Conservation (phyloP, 2,329 filamentous ascomycete species). For the Apiospora hydei region DNA sequence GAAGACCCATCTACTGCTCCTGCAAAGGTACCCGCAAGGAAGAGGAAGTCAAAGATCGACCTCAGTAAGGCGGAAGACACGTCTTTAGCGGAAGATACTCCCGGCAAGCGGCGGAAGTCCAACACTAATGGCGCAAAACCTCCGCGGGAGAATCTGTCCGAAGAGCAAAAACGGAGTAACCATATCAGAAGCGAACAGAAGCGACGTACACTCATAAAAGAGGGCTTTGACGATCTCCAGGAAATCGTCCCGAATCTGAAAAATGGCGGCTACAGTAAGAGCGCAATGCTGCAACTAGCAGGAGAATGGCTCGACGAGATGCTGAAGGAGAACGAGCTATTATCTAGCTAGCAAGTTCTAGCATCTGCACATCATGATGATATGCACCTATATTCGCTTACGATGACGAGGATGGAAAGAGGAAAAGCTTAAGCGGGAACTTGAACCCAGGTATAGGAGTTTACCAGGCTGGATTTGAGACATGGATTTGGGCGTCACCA, state of each 20-base stretch:
- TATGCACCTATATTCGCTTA: constrained; percentile 25
- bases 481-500: constrained; percentile 15
- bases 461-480: constrained; percentile 13
- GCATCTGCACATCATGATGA: neutral
- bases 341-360: constrained; percentile 48
- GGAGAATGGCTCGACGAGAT: constrained; percentile 81
- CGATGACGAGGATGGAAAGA: constrained; percentile 21
- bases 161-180: constrained; percentile 85
- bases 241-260: constrained; percentile 77
- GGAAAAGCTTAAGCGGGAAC: neutral
- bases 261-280: constrained; percentile 82
- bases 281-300: constrained; percentile 76
- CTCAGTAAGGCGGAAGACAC: constrained; percentile 44
- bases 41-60: constrained; percentile 57
- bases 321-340: constrained; percentile 69
- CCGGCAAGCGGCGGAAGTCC: constrained; percentile 60
- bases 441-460: constrained; percentile 22
- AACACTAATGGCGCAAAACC: constrained; percentile 51
- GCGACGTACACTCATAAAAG: constrained; percentile 71
- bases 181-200: constrained; percentile 68
- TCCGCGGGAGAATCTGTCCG: constrained; percentile 77
- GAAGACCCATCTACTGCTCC: constrained; percentile 40
- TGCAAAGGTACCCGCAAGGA: constrained; percentile 46
- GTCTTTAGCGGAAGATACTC: constrained; percentile 44
- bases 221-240: constrained; percentile 82